Percentiles rank a stretch among this genome's conserved stretches.
These are phyloP conservation scores for Didymella glomerata DNA, from an alignment of 2,329 filamentous ascomycete genomes.

Conservation along the genomic window DNA sequence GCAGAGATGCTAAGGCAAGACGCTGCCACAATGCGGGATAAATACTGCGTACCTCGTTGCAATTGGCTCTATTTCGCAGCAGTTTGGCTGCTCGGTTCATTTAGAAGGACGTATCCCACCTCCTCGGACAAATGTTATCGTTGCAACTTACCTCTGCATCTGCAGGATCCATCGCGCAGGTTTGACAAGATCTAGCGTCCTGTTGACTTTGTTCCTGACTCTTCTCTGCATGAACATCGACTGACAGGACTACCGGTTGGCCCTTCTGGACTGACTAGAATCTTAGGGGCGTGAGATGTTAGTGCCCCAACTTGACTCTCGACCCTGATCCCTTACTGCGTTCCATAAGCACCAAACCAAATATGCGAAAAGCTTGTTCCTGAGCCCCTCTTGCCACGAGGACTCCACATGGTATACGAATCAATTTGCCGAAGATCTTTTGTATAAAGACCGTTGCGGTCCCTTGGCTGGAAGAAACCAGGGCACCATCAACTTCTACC, in stretches of 20 bases:
- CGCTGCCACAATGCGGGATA: not conserved
- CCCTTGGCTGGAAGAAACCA: not conserved
- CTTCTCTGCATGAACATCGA: slow-evolving; percentile 4
- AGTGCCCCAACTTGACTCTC: slow-evolving; percentile 2
- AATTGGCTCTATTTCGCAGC: not conserved
- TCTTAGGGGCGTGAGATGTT: slow-evolving; percentile 4
- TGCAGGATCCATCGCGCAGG: slow-evolving; percentile 2
- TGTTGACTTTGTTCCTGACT: not conserved
- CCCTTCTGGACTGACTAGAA: slow-evolving; percentile 6
- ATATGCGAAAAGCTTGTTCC: slow-evolving; percentile 7
- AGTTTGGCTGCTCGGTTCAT: not conserved
- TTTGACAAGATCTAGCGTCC: not conserved
- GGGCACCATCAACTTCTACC: not conserved
- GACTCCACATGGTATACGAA: not conserved
- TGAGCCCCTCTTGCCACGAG: slow-evolving; percentile 5
- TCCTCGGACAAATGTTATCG: not conserved
- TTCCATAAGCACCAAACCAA: slow-evolving; percentile 4
- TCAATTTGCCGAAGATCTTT: not conserved
- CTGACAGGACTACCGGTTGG: slow-evolving; percentile 1
- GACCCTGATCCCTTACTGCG: slow-evolving; percentile 4
- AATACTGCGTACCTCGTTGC: not conserved
- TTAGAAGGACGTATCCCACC: not conserved
- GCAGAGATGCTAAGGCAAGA: no score
- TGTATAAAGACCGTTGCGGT: slow-evolving; percentile 10
- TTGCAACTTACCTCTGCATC: not conserved